Evolutionary conservation across 129 eudicot genomes (phyloP).

Genomic region (Flaveria robusta): DNA sequence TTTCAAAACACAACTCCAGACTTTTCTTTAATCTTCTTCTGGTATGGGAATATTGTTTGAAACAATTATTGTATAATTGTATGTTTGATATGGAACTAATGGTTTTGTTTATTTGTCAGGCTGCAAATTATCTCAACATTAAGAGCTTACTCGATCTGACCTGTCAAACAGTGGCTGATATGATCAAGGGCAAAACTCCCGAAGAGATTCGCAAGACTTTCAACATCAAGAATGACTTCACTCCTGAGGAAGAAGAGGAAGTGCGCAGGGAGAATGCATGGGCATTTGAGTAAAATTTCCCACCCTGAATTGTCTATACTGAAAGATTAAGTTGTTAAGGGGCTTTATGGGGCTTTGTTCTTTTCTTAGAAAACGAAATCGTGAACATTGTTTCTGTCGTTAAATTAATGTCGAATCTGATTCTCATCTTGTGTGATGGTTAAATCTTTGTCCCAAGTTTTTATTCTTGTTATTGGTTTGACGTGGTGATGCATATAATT

Average conservation of each 20-base stretch:
- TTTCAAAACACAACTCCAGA: too few relatives aligned
- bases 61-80: not conserved
- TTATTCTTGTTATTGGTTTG: constrained; percentile 1
- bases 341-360: not conserved
- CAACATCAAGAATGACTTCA: constrained; percentile 79
- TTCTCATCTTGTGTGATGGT: not conserved
- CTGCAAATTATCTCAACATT: constrained; percentile 78
- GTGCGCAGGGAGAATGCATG: constrained; percentile 80
- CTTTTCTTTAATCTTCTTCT: not conserved
- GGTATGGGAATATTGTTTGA: not conserved
- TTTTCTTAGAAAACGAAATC: not conserved
- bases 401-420: not conserved
- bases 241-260: constrained; percentile 85
- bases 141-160: constrained; percentile 70
- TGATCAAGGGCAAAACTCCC: constrained; percentile 79
- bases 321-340: not conserved
- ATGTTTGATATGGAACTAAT: not conserved
- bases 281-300: constrained; percentile 67
- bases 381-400: not conserved
- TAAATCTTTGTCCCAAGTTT: not conserved
- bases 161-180: constrained; percentile 75
- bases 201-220: constrained; percentile 84
- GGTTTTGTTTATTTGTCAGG: constrained; percentile 40
- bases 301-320: constrained; percentile 22
- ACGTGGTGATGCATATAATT: not conserved